Evolutionary conservation across 2,329 filamentous ascomycete genomes (phyloP).

Genomic region (Colletotrichum orchidophilum): DNA sequence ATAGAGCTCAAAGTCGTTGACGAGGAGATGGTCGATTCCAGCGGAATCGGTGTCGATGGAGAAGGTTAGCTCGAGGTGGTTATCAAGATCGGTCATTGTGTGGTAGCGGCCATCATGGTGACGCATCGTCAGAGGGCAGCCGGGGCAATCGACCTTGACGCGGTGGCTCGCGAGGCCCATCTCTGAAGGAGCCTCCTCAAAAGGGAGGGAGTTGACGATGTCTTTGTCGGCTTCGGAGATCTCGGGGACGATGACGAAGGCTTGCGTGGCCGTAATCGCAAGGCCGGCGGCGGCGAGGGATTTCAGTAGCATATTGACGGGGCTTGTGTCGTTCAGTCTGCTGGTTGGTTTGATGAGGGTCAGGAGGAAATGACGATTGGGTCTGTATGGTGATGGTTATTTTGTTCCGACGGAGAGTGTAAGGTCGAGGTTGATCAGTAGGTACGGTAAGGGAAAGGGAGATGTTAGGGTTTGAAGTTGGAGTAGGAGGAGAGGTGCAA

Average conservation of each 20-base stretch:
- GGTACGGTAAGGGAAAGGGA: neutral
- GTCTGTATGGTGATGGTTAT: neutral
- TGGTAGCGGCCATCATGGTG: conserved; percentile 39
- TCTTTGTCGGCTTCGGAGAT: conserved; percentile 53
- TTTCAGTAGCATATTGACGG: conserved; percentile 44
- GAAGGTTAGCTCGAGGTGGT: conserved; percentile 64
- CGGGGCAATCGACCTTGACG: conserved; percentile 62
- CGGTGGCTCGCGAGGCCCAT: conserved; percentile 47
- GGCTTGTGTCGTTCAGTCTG: neutral
- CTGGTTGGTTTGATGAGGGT: neutral
- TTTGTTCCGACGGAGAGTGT: neutral
- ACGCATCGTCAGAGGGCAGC: conserved; percentile 56
- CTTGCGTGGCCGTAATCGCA: conserved; percentile 45
- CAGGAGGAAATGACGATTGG: neutral
- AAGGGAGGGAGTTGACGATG: conserved; percentile 52
- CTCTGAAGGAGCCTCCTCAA: conserved; percentile 36
- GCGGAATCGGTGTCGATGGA: conserved; percentile 56
- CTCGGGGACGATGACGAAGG: conserved; percentile 65
- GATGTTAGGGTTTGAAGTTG: neutral
- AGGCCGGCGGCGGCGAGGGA: conserved; percentile 45
- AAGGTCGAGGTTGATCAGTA: neutral
- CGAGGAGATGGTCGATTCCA: conserved; percentile 54
- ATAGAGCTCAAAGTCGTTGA: conserved; percentile 71
- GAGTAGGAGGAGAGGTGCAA: conserved; percentile 21
- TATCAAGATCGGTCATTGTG: conserved; percentile 39